These are phyloP conservation scores for Aspergillus brasiliensis DNA, from an alignment of 2,329 filamentous ascomycete genomes.

Conservation along the genomic window DNA sequence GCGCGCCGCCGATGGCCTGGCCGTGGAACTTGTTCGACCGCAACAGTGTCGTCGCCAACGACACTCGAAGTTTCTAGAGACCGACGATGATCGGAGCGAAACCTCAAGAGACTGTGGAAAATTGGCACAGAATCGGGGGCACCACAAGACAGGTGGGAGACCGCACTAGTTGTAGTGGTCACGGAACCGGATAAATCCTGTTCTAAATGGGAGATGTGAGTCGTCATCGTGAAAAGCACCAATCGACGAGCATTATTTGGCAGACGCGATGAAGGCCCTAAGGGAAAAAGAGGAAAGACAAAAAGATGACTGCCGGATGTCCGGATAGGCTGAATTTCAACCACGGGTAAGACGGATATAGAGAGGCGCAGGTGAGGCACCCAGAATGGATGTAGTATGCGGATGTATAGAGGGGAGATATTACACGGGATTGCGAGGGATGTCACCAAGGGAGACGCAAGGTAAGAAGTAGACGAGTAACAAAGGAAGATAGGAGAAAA, in stretches of 20 bases:
- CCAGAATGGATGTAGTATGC: not conserved
- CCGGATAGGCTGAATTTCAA: not conserved
- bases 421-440: conserved; percentile 1
- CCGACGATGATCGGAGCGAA: conserved; percentile 29
- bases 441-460: conserved; percentile 7
- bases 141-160: conserved; percentile 24
- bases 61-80: conserved; percentile 20
- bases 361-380: not conserved
- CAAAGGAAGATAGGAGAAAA: not conserved
- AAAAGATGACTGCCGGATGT: not conserved
- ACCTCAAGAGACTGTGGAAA: conserved; percentile 27
- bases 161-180: conserved; percentile 19
- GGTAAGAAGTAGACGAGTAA: conserved; percentile 6
- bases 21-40: conserved; percentile 29
- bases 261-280: not conserved
- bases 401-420: not conserved
- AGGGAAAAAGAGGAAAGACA: not conserved
- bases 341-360: conserved; percentile 8
- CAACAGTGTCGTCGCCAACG: conserved; percentile 22
- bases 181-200: conserved; percentile 32
- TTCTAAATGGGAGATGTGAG: conserved; percentile 32
- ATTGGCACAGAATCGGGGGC: conserved; percentile 23
- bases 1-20: conserved; percentile 25
- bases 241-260: conserved; percentile 21
- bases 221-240: conserved; percentile 29